phyloP scores from a whole-genome alignment of 2,329 filamentous ascomycete species.

The Xylaria sp. region DNA sequence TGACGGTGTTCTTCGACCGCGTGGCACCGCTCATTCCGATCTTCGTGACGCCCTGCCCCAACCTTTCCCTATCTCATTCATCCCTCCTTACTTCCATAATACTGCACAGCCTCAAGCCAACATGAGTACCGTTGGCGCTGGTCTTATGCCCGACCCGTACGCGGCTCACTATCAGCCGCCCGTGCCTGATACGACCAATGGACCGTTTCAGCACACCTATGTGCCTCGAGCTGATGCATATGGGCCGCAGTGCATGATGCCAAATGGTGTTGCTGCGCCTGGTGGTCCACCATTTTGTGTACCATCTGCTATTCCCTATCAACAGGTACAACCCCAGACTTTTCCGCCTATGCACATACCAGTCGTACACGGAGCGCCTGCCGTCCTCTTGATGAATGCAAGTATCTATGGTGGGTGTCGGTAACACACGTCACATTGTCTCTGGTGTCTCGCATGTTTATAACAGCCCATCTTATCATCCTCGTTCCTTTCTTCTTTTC shows the following conservation, averaged over 20 bases:
- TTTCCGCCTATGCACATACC: slow-evolving; percentile 28
- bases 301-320: slow-evolving; percentile 37
- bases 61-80: slow-evolving; percentile 26
- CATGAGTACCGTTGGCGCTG: slow-evolving; percentile 57
- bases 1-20: slow-evolving; percentile 35
- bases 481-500: neutral
- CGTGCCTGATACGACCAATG: slow-evolving; percentile 66
- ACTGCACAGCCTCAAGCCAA: slow-evolving; percentile 35
- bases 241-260: slow-evolving; percentile 48
- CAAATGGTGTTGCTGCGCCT: neutral
- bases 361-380: neutral
- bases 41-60: slow-evolving; percentile 32
- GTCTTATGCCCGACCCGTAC: slow-evolving; percentile 51
- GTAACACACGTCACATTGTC: neutral
- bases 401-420: slow-evolving; percentile 23
- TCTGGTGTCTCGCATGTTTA: slow-evolving; percentile 25
- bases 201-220: slow-evolving; percentile 65
- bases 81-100: slow-evolving; percentile 26
- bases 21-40: slow-evolving; percentile 19
- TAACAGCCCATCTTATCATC: neutral
- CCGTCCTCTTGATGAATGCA: slow-evolving; percentile 30
- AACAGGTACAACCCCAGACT: slow-evolving; percentile 39
- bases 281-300: slow-evolving; percentile 17
- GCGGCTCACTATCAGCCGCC: slow-evolving; percentile 67
- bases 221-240: slow-evolving; percentile 61